These are phyloP conservation scores for Chytriomyces sp. DNA, from an alignment of 192 early-diverging fungal species.

Conservation along the genomic window DNA sequence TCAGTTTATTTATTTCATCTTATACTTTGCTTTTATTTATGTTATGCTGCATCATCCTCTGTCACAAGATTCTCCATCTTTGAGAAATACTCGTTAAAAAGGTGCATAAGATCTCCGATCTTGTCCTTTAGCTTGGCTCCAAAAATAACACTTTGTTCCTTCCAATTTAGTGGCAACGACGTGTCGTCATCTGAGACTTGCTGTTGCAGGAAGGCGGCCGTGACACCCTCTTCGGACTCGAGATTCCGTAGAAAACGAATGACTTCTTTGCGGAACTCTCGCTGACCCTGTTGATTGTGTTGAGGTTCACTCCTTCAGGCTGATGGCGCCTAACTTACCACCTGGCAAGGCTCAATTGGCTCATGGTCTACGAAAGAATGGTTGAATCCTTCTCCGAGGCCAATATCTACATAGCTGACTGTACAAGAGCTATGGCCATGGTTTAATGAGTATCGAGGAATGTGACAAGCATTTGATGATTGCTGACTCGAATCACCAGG, in stretches of 20 bases:
- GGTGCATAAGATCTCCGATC: slow-evolving; percentile 9
- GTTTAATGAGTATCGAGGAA: neutral
- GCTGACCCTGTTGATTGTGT: slow-evolving; percentile 1
- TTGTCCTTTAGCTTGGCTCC: slow-evolving; percentile 6
- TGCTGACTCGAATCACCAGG: neutral
- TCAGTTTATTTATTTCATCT: too few relatives aligned
- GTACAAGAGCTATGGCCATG: neutral
- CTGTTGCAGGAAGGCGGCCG: neutral
- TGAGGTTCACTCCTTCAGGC: neutral
- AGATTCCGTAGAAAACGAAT: slow-evolving; percentile 17
- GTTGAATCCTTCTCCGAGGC: neutral
- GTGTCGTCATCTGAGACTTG: neutral
- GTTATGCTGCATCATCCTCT: neutral
- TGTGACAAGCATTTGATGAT: neutral
- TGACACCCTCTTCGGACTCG: slow-evolving; percentile 10
- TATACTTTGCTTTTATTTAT: too few relatives aligned
- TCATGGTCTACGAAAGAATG: neutral
- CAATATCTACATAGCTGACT: neutral
- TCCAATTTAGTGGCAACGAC: slow-evolving; percentile 7
- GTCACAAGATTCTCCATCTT: slow-evolving; percentile 10
- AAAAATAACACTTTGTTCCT: neutral
- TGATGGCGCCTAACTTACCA: too few relatives aligned
- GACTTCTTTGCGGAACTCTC: neutral
- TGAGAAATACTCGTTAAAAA: slow-evolving; percentile 21
- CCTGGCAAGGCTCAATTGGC: neutral